Percentiles rank a stretch among this genome's conserved stretches.
Evolutionary conservation across 805 yeast species (phyloP).

Genomic region (Nakazawaea ambrosiae): DNA sequence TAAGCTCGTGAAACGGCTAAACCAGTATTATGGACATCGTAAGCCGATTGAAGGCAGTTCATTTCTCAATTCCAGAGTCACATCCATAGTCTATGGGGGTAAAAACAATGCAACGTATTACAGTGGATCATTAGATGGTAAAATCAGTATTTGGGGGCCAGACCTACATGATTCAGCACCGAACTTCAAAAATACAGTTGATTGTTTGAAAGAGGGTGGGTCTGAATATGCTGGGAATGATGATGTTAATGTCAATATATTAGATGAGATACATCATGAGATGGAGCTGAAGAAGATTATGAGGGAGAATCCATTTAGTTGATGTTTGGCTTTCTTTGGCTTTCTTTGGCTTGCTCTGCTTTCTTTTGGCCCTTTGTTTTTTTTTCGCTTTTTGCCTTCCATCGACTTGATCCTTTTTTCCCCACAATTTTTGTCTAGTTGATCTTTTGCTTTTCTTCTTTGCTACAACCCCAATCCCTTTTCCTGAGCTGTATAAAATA

Average conservation of each 20-base stretch:
- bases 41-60: conserved; percentile 12
- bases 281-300: conserved; percentile 18
- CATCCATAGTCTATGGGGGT: conserved; percentile 45
- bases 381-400: too few species aligned
- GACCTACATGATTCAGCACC: conserved; percentile 7
- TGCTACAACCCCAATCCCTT: too few species aligned
- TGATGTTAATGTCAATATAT: conserved; percentile 12
- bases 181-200: conserved; percentile 11
- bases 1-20: conserved; percentile 50
- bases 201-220: not conserved
- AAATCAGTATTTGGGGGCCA: conserved; percentile 52
- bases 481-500: too few species aligned
- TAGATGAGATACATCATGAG: conserved; percentile 22
- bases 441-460: too few species aligned
- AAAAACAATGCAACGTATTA: conserved; percentile 37
- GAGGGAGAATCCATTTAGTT: conserved; percentile 5
- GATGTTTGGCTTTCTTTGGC: not conserved
- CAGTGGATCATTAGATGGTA: conserved; percentile 66
- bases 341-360: too few species aligned
- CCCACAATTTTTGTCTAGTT: too few species aligned
- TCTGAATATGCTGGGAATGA: not conserved
- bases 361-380: too few species aligned
- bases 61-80: conserved; percentile 26
- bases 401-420: too few species aligned
- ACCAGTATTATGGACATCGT: conserved; percentile 27